Base-by-base conservation (phyloP, 345 rosid species). In the Acer negundo region DNA sequence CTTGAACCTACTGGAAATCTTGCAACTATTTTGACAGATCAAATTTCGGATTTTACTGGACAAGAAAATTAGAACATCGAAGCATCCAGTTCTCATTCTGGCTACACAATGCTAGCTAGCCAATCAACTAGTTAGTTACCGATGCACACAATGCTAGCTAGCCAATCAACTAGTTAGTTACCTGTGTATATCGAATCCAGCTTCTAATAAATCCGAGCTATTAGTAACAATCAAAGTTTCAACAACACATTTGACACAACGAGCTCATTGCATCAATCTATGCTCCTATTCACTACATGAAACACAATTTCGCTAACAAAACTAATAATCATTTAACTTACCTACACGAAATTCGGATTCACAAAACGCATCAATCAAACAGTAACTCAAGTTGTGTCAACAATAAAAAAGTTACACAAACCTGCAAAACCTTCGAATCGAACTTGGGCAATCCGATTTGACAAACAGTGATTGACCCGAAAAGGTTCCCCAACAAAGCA, bases 391-490 rank as follows among this genome's bases (percentile, higher is more conserved):
- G 19, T 31, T 42, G 65, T 35, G 19, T 16, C 7, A 53, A 35
- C 49, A 66, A 35, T 20, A 64, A 4, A 24, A n/a, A n/a, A 7
- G 59, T 19, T 53, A 72, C 62, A 56, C 85, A 70, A 79, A 94
- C 98, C 99, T 91, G 95, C 85, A 91, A 74, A 77, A 94, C 64
- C 72, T 73, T 83, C 26, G 73, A 42, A 69, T 93, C 91, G 59
- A 92, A 94, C 77, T 80, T 83, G 0, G 98, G 99, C 83, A 91
- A 87, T 49, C 99, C 99, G 80, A 93, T 87, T 24, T 97, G 97
- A 51, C 81, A 94, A n/a, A 97, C 99, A 23, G 98, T 90, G 23
- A 97, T 78, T 0, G 98, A 89, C 77, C 98, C 99, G 65, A 92
- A 97, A 62, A 97, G 75, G 75, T 97, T 94, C 67, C 98, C 99